These are phyloP conservation scores for Leucogyrophana mollusca DNA, from an alignment of 768 basidiomycete genomes.

Conservation along the genomic window DNA sequence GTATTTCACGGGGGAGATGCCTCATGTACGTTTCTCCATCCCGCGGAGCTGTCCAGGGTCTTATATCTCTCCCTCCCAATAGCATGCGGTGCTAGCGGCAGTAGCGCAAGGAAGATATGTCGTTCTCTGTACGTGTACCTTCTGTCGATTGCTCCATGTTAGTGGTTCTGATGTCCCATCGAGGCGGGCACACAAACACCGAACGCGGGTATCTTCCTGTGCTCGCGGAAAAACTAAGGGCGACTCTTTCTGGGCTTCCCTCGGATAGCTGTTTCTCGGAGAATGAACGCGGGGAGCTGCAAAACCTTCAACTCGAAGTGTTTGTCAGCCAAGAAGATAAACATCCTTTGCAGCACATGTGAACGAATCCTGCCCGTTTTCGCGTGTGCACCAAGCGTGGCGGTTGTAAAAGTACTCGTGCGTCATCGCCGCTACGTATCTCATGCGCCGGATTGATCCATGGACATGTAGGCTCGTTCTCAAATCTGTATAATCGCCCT, in stretches of 20 bases:
- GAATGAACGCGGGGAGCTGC: constrained; percentile 22
- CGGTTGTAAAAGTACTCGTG: neutral
- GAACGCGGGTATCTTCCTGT: constrained; percentile 89
- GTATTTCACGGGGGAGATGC: constrained; percentile 92
- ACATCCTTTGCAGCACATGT: constrained; percentile 75
- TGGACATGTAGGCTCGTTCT: too few species aligned
- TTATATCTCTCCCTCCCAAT: constrained; percentile 10
- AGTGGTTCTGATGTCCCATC: neutral
- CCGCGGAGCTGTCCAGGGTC: neutral
- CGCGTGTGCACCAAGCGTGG: neutral
- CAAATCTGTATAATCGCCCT: too few species aligned
- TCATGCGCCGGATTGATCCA: too few species aligned
- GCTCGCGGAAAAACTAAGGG: constrained; percentile 66
- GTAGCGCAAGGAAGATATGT: constrained; percentile 76
- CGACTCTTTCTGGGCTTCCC: constrained; percentile 32
- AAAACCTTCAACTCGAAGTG: constrained; percentile 45
- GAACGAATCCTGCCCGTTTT: constrained; percentile 6
- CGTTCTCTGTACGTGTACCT: constrained; percentile 67
- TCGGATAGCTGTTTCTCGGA: constrained; percentile 20
- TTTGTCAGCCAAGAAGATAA: constrained; percentile 69
- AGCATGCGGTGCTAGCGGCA: constrained; percentile 88
- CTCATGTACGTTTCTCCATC: constrained; percentile 56
- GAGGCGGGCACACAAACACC: constrained; percentile 91
- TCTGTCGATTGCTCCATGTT: constrained; percentile 22
- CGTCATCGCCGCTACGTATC: too few species aligned